Conservation (phyloP, 2,329 filamentous ascomycete genomes). For the Coniella vitis region DNA sequence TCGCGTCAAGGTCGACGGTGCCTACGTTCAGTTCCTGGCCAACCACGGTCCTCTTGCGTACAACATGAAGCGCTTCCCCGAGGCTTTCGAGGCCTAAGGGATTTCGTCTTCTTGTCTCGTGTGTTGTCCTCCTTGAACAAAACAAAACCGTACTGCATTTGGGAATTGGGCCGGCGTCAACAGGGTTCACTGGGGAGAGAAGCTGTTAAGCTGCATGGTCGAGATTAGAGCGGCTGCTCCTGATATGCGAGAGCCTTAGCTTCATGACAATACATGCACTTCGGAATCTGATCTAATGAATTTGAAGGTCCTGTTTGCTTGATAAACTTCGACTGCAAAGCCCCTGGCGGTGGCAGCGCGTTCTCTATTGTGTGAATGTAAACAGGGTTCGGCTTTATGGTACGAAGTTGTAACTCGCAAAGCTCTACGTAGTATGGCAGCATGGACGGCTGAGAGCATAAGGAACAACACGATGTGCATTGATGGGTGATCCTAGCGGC, state of each 20-base stretch:
- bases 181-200: constrained; percentile 16
- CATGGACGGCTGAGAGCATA: no score
- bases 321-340: no score
- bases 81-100: constrained; percentile 65
- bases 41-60: constrained; percentile 80
- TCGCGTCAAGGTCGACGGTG: constrained; percentile 93
- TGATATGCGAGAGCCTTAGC: constrained; percentile 10
- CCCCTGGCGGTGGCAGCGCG: neutral
- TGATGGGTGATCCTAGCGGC: no score
- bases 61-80: constrained; percentile 94
- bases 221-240: constrained; percentile 8
- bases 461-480: no score
- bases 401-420: no score
- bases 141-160: constrained; percentile 25
- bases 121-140: constrained; percentile 18
- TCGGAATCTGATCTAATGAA: constrained; percentile 11
- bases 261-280: constrained; percentile 12
- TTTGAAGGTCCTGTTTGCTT: neutral
- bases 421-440: no score
- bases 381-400: no score
- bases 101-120: constrained; percentile 20
- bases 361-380: no score
- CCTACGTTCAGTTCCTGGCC: constrained; percentile 98
- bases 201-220: constrained; percentile 9
- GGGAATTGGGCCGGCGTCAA: constrained; percentile 39